Conservation (phyloP, 2,329 filamentous ascomycete species). For the Ceratocystis alfenasii region DNA sequence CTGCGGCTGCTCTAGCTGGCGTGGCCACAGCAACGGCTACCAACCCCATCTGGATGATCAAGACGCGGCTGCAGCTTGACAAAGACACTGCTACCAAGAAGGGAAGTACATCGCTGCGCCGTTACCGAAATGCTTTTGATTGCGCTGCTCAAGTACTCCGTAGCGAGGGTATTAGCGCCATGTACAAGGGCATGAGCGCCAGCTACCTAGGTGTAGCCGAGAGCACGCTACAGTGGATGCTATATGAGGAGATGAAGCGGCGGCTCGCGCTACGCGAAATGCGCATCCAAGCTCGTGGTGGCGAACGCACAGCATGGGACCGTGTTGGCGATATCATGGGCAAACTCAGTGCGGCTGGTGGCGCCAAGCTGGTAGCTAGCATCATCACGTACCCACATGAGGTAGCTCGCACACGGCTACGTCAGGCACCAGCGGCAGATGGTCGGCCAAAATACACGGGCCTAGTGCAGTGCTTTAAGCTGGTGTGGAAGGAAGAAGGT, state of each 20-base stretch:
- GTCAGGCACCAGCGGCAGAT: conserved; percentile 62
- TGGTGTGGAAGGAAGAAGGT: conserved; percentile 81
- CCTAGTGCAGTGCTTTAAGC: conserved; percentile 73
- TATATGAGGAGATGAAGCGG: conserved; percentile 87
- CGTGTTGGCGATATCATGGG: conserved; percentile 65
- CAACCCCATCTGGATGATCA: conserved; percentile 94
- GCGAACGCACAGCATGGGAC: conserved; percentile 59
- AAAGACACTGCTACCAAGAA: conserved; percentile 60
- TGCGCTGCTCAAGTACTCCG: conserved; percentile 72
- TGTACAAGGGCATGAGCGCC: conserved; percentile 84
- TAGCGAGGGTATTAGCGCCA: conserved; percentile 65
- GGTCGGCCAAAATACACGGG: conserved; percentile 77
- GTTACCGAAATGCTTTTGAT: conserved; percentile 79
- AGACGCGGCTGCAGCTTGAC: conserved; percentile 84
- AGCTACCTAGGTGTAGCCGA: conserved; percentile 86
- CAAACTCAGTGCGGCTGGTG: conserved; percentile 65
- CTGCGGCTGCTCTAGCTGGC: conserved; percentile 64
- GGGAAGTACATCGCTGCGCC: conserved; percentile 43
- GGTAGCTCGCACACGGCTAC: conserved; percentile 70
- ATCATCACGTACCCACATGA: conserved; percentile 87
- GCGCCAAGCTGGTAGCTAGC: conserved; percentile 75
- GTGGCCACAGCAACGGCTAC: conserved; percentile 81
- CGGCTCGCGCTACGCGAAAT: conserved; percentile 54
- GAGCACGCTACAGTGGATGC: conserved; percentile 81
- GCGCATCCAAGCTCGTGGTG: conserved; percentile 44